Evolutionary conservation across 2,329 filamentous ascomycete genomes (phyloP).

Genomic region (Cytospora chrysosperma): DNA sequence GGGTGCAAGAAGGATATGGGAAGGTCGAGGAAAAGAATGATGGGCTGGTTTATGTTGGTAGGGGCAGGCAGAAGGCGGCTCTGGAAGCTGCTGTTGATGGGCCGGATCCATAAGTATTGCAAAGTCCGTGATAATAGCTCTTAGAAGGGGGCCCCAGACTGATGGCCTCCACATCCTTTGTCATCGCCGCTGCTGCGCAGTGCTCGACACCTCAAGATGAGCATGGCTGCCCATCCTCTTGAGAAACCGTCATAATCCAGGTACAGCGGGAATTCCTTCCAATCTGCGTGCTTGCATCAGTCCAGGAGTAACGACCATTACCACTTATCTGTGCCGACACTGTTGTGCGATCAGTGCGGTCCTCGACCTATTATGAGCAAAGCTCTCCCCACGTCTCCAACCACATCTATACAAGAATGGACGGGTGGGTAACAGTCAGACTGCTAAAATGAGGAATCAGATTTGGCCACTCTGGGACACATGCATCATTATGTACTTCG

Average conservation of each 20-base stretch:
- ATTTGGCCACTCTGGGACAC: too few species aligned
- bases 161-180: not conserved
- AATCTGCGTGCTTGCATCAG: not conserved
- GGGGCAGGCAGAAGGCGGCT: not conserved
- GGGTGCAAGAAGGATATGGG: slow-evolving; percentile 13
- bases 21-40: slow-evolving; percentile 11
- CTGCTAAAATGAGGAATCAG: not conserved
- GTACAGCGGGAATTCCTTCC: too few species aligned
- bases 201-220: slow-evolving; percentile 14
- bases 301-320: slow-evolving; percentile 8
- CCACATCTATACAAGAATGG: not conserved
- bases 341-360: slow-evolving; percentile 9
- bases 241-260: not conserved
- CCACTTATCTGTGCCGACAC: slow-evolving; percentile 12
- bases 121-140: not conserved
- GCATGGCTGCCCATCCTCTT: slow-evolving; percentile 1
- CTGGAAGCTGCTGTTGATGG: not conserved
- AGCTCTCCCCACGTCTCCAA: not conserved
- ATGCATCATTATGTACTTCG: not conserved
- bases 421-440: not conserved
- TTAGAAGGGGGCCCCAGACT: not conserved
- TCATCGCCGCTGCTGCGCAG: not conserved
- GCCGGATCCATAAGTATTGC: not conserved
- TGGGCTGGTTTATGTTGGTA: slow-evolving; percentile 15
- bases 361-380: slow-evolving; percentile 2